Evolutionary conservation across 306 rosid species (phyloP).

Genomic region (Leucaena leucocephala): DNA sequence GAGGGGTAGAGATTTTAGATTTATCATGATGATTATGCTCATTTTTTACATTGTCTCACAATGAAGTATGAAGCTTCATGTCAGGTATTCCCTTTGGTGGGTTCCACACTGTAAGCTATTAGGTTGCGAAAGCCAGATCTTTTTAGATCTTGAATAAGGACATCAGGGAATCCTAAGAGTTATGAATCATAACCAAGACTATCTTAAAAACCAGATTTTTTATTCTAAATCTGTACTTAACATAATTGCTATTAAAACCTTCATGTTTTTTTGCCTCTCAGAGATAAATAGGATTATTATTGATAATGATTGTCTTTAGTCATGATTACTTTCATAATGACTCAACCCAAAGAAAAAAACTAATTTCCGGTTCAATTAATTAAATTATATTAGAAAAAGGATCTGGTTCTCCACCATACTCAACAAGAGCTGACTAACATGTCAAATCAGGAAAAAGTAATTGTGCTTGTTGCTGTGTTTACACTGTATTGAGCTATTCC

Average conservation of each 20-base stretch:
- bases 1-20: neutral
- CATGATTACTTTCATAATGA: constrained; percentile 30
- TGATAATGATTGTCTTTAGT: constrained; percentile 25
- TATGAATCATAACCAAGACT: constrained; percentile 10
- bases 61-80: constrained; percentile 41
- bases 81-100: constrained; percentile 47
- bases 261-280: neutral
- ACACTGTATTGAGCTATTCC: neutral
- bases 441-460: constrained; percentile 14
- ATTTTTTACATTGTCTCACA: constrained; percentile 35
- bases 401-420: constrained; percentile 23
- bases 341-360: neutral
- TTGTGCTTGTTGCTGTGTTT: constrained; percentile 23
- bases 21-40: neutral
- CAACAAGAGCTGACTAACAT: constrained; percentile 2
- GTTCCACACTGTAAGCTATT: constrained; percentile 37
- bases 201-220: neutral
- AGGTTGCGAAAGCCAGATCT: constrained; percentile 33
- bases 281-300: constrained; percentile 22
- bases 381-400: neutral
- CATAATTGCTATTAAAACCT: constrained; percentile 1
- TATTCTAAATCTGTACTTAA: neutral
- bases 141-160: constrained; percentile 35
- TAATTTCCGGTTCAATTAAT: constrained; percentile 29
- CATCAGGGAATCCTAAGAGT: constrained; percentile 62